These are phyloP conservation scores for Psilocybe tampanensis DNA, from an alignment of 768 basidiomycete species.

Conservation along the genomic window DNA sequence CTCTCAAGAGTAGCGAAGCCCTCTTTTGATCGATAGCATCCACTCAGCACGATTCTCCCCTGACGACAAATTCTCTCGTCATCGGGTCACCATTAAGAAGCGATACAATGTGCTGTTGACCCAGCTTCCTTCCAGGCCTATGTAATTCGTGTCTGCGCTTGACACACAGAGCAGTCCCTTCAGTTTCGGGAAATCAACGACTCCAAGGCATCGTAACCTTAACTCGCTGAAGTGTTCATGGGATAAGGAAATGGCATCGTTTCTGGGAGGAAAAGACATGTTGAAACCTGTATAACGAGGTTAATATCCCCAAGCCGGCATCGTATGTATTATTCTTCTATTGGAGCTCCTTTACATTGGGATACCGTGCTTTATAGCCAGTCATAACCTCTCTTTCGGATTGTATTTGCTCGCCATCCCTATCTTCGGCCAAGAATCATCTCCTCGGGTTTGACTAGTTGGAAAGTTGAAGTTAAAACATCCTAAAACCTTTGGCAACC, in stretches of 20 bases:
- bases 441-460: too few species aligned
- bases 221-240: not conserved
- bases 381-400: not conserved
- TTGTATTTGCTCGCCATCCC: too few species aligned
- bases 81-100: slow-evolving; percentile 97
- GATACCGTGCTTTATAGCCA: not conserved
- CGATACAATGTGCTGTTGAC: slow-evolving; percentile 88
- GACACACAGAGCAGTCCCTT: not conserved
- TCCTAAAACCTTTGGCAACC: too few species aligned
- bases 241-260: not conserved
- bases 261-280: not conserved
- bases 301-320: not conserved
- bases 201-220: not conserved
- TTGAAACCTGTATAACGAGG: not conserved
- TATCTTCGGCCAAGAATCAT: too few species aligned
- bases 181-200: not conserved
- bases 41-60: slow-evolving; percentile 93
- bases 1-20: slow-evolving; percentile 2
- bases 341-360: not conserved
- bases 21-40: not conserved
- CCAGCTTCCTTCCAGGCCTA: slow-evolving; percentile 85
- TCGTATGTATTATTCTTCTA: slow-evolving; percentile 3
- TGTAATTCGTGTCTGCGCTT: slow-evolving; percentile 49
- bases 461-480: too few species aligned
- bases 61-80: slow-evolving; percentile 98